A percentile compares a stretch with the other conserved stretches of the same genome.
These are phyloP conservation scores for Veloboletus limbatus DNA, from an alignment of 1,284 basidiomycete species.

Conservation along the genomic window DNA sequence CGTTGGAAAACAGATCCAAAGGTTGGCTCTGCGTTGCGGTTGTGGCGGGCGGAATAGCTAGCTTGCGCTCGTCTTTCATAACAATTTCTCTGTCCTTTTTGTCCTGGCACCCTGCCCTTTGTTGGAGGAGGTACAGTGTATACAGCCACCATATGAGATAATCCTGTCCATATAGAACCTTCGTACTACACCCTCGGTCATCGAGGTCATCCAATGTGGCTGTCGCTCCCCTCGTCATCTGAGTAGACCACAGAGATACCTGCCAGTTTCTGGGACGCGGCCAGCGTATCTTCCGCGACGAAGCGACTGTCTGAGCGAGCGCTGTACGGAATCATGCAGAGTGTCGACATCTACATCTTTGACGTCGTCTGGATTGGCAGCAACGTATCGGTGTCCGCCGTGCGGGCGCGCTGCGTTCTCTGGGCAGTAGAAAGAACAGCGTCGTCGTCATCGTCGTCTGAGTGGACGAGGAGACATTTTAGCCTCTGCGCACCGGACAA, in stretches of 20 bases:
- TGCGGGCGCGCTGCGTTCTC: constrained; percentile 30
- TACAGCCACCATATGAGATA: no score
- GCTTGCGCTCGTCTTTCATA: constrained; percentile 43
- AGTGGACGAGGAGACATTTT: constrained; percentile 30
- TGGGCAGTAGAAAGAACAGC: no score
- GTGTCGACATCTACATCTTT: constrained; percentile 25
- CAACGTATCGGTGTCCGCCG: constrained; percentile 17
- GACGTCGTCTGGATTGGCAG: constrained; percentile 2
- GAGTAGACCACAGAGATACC: constrained; percentile 24
- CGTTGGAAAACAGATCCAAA: constrained; percentile 28
- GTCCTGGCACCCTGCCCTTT: no score
- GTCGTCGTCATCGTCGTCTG: constrained; percentile 28
- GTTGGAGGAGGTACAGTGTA: no score
- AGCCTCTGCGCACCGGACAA: no score
- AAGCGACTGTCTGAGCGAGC: constrained; percentile 23
- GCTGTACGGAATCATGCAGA: constrained; percentile 7
- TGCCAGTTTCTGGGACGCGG: constrained; percentile 14
- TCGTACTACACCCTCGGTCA: no score
- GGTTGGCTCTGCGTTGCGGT: constrained; percentile 29
- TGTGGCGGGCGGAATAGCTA: constrained; percentile 12
- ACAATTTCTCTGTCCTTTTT: constrained; percentile 35
- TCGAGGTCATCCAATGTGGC: constrained; percentile 24
- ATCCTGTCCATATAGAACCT: no score
- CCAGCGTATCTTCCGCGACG: constrained; percentile 13
- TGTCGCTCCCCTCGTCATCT: constrained; percentile 30